Base-by-base conservation (phyloP, 768 basidiomycete genomes). In the Tephrocybe sp. region DNA sequence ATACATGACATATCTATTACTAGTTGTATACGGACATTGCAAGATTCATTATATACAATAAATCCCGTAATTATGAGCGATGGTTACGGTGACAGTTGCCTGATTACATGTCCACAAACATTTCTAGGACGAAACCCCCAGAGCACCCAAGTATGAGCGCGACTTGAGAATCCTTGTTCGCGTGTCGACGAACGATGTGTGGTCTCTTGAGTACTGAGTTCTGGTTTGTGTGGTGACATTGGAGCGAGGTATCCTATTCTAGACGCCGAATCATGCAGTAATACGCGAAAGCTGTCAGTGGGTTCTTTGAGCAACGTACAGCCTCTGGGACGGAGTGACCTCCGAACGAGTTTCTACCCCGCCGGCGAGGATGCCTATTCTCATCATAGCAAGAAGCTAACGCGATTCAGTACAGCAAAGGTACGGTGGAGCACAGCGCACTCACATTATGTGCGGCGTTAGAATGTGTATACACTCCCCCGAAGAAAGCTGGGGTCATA, bases 401-500 rank as follows among this genome's bases (percentile, higher is more conserved):
- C 40, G 28, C 16, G 19, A 43, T 57, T 36, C 36, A 34, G 6
- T 5, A 27, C 37, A 44, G 31, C 34, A 25, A 27, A 15, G 8
- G 18, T 16, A 18, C 49, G 22, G 40, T 39, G 43, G 9, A 31
- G 2, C 9, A 4, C 1, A 13, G 40, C 19, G 21, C 18, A 69
- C 81, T 53, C 62, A 84, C 84, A 54, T 88, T 89, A 64, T 87
- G 85, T 9, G 90, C 90, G 5, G 88, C 89, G 64, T 89, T 87
- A 7, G 87, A 89, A 62, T 93, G 90, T 22, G 82, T 77, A 64
- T 92, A 90, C 1, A 87, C 72, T 19, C 92, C 92, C 4, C 93
- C 93, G 63, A 86, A 89, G 73, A 95, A 95, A 2, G 88, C 78
- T 1, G 86, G 77, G 0, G 92, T 92, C 63, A 88, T 84, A 55